Percentiles rank a stretch among this genome's conserved stretches.
Conservation (phyloP, 2,329 filamentous ascomycete genomes). For the Helicocarpus griseus region DNA sequence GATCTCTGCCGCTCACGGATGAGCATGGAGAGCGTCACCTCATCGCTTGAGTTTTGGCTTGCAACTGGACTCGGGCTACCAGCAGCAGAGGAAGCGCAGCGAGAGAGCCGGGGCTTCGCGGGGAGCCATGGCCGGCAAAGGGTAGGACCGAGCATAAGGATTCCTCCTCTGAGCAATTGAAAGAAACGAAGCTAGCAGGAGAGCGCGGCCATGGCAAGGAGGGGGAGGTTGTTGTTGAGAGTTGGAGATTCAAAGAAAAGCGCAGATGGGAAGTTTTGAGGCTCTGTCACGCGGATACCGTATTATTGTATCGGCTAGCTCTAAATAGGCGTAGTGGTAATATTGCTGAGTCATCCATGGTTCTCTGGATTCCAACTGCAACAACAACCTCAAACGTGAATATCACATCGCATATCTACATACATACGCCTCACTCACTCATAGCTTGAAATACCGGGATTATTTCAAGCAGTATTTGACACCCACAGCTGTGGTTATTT, state of each 20-base stretch:
- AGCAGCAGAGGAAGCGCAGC: no score
- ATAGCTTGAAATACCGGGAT: background rate
- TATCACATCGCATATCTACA: background rate
- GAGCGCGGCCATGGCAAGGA: background rate
- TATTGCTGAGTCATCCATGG: background rate
- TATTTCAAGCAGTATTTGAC: background rate
- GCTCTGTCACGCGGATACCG: background rate
- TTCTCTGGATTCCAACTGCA: background rate
- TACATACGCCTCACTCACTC: background rate
- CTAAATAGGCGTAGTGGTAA: background rate
- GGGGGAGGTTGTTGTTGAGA: background rate
- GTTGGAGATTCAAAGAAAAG: background rate
- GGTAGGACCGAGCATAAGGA: background rate
- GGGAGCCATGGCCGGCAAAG: conserved; percentile 2
- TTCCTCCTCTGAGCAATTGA: background rate
- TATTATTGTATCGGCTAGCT: background rate
- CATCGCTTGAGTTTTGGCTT: background rate
- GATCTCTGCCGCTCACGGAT: background rate
- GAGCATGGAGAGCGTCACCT: background rate
- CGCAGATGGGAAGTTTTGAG: background rate
- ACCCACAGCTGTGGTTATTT: no score
- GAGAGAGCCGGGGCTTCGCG: background rate
- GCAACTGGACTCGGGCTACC: no score
- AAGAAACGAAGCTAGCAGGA: background rate
- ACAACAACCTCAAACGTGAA: background rate